Percentiles rank a stretch among this genome's conserved stretches.
These are phyloP conservation scores for Tricladium varicosporioides DNA, from an alignment of 2,329 filamentous ascomycete genomes.

Conservation along the genomic window DNA sequence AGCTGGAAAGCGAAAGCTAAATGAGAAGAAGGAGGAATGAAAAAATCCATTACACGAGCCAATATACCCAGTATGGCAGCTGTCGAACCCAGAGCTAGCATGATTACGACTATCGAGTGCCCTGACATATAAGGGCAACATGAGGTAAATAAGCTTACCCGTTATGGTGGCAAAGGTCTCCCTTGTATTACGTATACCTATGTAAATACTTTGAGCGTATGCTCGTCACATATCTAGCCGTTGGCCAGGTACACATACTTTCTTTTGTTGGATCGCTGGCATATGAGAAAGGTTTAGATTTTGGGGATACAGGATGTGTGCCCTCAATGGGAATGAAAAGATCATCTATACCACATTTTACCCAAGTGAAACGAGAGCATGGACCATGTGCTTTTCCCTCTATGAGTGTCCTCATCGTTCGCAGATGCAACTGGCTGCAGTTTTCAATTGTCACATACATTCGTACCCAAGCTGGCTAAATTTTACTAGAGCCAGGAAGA, in stretches of 20 bases:
- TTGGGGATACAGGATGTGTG: background rate
- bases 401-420: too few relatives aligned
- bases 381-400: too few relatives aligned
- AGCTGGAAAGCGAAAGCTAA: slow-evolving; percentile 32
- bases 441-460: too few relatives aligned
- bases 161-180: background rate
- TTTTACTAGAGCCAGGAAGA: too few relatives aligned
- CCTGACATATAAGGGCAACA: background rate
- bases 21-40: slow-evolving; percentile 14
- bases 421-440: too few relatives aligned
- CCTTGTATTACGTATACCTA: background rate
- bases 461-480: too few relatives aligned
- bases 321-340: background rate
- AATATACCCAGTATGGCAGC: background rate
- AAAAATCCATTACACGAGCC: background rate
- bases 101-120: background rate
- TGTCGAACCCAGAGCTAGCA: background rate
- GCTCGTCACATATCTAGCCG: background rate
- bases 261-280: background rate
- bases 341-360: background rate
- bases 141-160: background rate
- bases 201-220: background rate
- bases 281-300: background rate
- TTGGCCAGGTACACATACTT: background rate
- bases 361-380: too few relatives aligned